These are phyloP conservation scores for Blastocystis sp. DNA, from an alignment of 352 stramenopile genomes.

Conservation along the genomic window DNA sequence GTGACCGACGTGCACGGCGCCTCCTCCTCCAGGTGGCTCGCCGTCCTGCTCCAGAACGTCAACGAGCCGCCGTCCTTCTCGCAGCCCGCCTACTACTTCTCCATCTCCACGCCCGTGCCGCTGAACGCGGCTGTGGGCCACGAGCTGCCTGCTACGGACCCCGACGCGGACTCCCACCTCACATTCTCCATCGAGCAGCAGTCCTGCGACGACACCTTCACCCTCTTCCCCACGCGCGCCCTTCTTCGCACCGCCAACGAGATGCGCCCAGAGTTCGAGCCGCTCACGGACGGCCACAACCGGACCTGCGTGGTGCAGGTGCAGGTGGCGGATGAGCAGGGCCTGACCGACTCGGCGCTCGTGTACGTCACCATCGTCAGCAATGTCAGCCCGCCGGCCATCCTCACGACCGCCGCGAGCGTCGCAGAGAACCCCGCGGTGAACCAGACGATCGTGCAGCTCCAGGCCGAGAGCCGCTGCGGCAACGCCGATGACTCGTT, in stretches of 20 bases:
- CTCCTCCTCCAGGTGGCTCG: background rate
- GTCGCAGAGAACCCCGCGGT: slow-evolving; percentile 10
- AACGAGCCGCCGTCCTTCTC: slow-evolving; percentile 31
- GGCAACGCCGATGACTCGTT: background rate
- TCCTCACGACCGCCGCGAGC: background rate
- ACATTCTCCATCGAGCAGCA: slow-evolving; percentile 14
- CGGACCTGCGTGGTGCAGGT: slow-evolving; percentile 18
- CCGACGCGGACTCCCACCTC: background rate
- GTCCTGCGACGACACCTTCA: background rate
- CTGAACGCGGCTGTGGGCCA: background rate
- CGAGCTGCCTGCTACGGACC: background rate
- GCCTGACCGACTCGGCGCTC: slow-evolving; percentile 1
- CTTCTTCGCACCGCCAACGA: background rate
- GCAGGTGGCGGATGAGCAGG: background rate
- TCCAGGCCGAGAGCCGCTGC: background rate
- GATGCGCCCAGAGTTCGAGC: background rate
- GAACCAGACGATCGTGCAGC: background rate
- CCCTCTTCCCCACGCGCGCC: background rate
- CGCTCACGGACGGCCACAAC: background rate
- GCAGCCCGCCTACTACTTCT: slow-evolving; percentile 8
- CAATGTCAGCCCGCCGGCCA: background rate
- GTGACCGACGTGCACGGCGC: background rate
- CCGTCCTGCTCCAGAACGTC: background rate
- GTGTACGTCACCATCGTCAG: slow-evolving; percentile 42
- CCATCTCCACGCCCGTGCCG: background rate